Percentiles rank a stretch among this genome's conserved stretches.
Conservation (phyloP, 1,284 basidiomycete genomes). For the Ustilago xerochloae region DNA sequence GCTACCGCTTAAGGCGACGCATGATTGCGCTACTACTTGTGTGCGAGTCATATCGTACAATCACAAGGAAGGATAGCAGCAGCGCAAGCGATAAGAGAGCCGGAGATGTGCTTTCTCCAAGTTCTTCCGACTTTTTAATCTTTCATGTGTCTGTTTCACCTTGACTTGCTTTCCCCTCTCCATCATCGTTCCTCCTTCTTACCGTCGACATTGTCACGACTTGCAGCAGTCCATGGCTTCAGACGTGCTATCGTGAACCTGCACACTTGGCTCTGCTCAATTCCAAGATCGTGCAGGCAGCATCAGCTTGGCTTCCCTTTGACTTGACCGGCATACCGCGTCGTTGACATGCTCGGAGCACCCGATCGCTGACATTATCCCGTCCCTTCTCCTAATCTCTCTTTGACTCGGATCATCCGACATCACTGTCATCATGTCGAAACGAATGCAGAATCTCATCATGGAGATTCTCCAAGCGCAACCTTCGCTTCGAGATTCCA, state of each 20-base stretch:
- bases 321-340: neutral
- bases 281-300: constrained; percentile 28
- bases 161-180: neutral
- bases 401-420: neutral
- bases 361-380: constrained; percentile 1
- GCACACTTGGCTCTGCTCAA: constrained; percentile 29
- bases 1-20: neutral
- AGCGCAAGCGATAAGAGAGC: constrained; percentile 6
- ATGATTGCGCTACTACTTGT: neutral
- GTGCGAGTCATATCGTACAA: neutral
- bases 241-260: constrained; percentile 23
- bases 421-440: constrained; percentile 45
- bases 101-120: neutral
- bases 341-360: neutral
- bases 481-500: constrained; percentile 89
- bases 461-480: constrained; percentile 92
- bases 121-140: constrained; percentile 7
- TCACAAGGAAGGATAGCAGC: neutral
- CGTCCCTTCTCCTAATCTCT: neutral
- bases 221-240: constrained; percentile 14
- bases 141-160: neutral
- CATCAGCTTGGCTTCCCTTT: neutral
- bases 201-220: neutral
- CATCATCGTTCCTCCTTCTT: neutral
- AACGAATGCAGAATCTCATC: constrained; percentile 84